Base-by-base conservation (phyloP, 2,329 filamentous ascomycete species). In the Periconia digitata region DNA sequence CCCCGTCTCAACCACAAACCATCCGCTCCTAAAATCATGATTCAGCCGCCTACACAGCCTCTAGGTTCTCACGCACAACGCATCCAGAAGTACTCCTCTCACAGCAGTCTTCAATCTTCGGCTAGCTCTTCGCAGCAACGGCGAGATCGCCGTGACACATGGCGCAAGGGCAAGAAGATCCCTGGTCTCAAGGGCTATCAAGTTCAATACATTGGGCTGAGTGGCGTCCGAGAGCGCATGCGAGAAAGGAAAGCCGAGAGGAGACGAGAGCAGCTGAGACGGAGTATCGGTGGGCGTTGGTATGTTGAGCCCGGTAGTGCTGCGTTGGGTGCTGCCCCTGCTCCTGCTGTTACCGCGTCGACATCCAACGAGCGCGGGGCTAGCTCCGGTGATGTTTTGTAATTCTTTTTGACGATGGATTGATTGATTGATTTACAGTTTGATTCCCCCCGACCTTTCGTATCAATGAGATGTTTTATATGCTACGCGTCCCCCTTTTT, bases 201-300 rank as follows among this genome's bases (percentile, higher is more conserved):
- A 21, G 69, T 82, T 20, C 76, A 79, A 49, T 76, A 82, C 45
- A 74, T 80, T 36, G 76, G 77, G 8, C 59, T 82, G 5, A 73
- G 72, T 22, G 76, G 75, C 15, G 65, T 84, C 38, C 76, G 76
- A 39, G 73, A 76, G 36, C 75, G 73, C 43, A 51, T 83, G 7
- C 64, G 70, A 32, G 74, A 76, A 60, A 68, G 72, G 45, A 75
- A 70, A 52, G 72, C 75, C 43, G 79, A 84, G 62, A 78, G 75
- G 54, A 70, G 79, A 50, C 72, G 82, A 50, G 74, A 80, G 52
- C 74, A 70, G 49, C 67, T 85, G 43, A 76, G 81, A 53, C 74
- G 75, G 46, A 80, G 75, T 46, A 85, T 85, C 59, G 77, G 78
- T 1, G 65, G 67, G 15, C 69, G 72, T 46, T 71, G 74, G 59